These are phyloP conservation scores for Histomonas meleagridis DNA, from an alignment of 208 protist genomes.

Conservation along the genomic window DNA sequence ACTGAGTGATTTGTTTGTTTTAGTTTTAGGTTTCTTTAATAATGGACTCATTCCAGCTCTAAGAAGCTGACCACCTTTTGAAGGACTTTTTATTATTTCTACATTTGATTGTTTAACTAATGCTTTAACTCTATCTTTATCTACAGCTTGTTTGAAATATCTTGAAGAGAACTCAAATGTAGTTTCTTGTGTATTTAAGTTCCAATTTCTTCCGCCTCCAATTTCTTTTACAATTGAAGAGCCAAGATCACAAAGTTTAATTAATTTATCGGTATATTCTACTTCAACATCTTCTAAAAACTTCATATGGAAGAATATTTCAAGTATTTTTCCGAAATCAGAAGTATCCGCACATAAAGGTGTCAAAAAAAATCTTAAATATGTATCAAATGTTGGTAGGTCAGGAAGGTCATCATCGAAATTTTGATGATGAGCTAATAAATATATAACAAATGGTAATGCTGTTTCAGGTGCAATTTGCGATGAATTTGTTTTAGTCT, in stretches of 20 bases:
- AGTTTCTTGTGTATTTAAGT: no score
- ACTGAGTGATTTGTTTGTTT: no score
- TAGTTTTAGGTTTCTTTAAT: no score
- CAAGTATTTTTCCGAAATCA: neutral
- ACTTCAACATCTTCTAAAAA: neutral
- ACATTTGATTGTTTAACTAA: neutral
- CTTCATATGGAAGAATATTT: neutral
- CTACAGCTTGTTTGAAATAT: neutral
- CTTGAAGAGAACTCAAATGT: neutral
- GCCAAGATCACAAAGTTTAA: neutral
- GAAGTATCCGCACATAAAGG: neutral
- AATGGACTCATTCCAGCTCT: conserved; percentile 24
- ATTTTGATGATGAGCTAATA: neutral
- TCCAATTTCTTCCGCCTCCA: neutral
- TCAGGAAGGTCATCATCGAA: neutral
- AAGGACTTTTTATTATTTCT: neutral
- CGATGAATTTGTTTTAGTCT: neutral
- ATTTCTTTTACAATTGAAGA: neutral
- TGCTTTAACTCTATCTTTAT: neutral
- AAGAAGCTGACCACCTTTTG: neutral
- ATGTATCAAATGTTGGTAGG: neutral
- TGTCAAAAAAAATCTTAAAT: neutral
- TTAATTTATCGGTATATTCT: neutral
- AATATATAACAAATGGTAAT: neutral
- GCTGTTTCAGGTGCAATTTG: neutral